Evolutionary conservation across 2,329 filamentous ascomycete species (phyloP).

Genomic region (Fusarium anguioides): DNA sequence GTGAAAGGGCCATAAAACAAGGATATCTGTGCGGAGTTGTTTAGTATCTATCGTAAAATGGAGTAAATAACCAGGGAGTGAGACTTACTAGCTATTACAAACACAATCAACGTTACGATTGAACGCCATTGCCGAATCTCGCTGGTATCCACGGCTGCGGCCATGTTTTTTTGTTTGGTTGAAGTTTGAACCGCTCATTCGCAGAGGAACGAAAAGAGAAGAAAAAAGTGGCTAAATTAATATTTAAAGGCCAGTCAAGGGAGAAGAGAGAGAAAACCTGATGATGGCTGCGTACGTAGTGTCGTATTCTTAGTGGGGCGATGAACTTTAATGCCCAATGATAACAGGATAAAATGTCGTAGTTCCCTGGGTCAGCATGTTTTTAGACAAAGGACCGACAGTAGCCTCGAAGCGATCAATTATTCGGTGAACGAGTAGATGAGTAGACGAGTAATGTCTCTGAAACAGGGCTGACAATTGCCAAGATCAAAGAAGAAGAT

Average conservation of each 20-base stretch:
- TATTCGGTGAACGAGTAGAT: no score
- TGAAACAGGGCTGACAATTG: background rate
- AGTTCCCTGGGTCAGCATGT: background rate
- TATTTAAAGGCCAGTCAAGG: no score
- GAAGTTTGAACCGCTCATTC: background rate
- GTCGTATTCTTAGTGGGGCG: background rate
- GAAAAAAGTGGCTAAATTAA: conserved; percentile 2
- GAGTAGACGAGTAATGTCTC: no score
- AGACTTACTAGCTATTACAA: conserved; percentile 75
- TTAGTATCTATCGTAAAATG: background rate
- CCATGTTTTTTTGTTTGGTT: conserved; percentile 24
- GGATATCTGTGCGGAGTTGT: conserved; percentile 63
- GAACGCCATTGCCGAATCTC: conserved; percentile 73
- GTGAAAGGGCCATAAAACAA: conserved; percentile 76
- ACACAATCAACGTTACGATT: conserved; percentile 76
- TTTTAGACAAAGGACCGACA: conserved; percentile 3
- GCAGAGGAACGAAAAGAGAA: background rate
- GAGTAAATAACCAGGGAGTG: background rate
- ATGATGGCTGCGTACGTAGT: background rate
- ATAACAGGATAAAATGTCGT: background rate
- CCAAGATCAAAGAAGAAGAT: background rate
- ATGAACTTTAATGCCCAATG: background rate
- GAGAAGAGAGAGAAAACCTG: conserved; percentile 3
- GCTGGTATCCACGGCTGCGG: conserved; percentile 31
- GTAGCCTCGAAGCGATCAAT: background rate